Evolutionary conservation across 2,329 filamentous ascomycete species (phyloP), one percentile per base, ranked within the genome.

Genomic region (Fusarium subtropicale): DNA sequence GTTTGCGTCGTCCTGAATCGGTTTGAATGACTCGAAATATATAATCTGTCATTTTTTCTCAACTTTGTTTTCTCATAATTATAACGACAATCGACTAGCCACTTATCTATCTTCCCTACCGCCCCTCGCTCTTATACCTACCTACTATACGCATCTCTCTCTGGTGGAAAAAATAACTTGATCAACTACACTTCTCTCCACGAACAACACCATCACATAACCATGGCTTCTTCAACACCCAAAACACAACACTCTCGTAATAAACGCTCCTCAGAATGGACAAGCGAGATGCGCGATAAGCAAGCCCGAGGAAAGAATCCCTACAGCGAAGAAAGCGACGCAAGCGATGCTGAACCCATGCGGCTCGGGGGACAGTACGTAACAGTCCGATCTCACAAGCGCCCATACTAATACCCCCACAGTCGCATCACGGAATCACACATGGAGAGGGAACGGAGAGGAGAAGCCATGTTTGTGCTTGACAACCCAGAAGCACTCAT

Each of bases 271-370:
- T 50, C 68, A 58, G 67, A 70, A 53, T 85, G 86, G 76, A 86
- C 85, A 1, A 68, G 80, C 22, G 76, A 80, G 61, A 87, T 87
- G 85, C 85, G 86, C 71, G 86, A 89, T 74, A 82, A 82, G 8
- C 87, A 90, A 75, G 85, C 87, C 7, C 81, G 87, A 41, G 87
- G 87, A 53, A 88, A 88, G 72, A 82, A 89, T 64, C 85, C 85
- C 1, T 87, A 86, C 72, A 60, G 48, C 58, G 76, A 71, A n/a
- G 64, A 61, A 18, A 61, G 52, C 59, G 69, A 75, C 11, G 67
- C 71, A 24, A 74, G 71, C 54, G 72, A 72, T 15, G 36, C 52
- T 15, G 74, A 71, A 15, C 56, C 41, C 36, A 54, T 72, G 64
- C 64, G 47, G 45, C 66, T 69, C 18, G 71, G 69, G 30, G 36